Evolutionary conservation across 179 eudicot species (phyloP), one percentile per base, ranked within the genome.

Genomic region (Patellifolia procumbens): DNA sequence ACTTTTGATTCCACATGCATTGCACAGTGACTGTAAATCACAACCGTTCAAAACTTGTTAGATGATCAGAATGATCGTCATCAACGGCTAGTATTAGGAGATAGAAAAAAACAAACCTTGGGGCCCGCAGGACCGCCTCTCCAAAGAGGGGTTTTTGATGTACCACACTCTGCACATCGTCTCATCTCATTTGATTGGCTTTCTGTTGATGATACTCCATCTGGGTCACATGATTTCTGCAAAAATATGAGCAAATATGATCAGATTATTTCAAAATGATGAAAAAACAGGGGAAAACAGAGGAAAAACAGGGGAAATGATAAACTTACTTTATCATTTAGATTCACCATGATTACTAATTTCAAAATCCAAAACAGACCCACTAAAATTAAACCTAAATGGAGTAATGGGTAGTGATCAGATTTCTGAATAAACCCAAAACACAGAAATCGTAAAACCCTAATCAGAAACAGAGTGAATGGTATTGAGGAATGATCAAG

Each of bases 91-190:
- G n/a, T 43, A 67, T 59, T 42, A 74, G 68, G 76, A 77, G 79
- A 77, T 70, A 32, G 16, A 2, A 24, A 24, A 56, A 52, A 35
- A 28, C 32, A 4, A 68, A 95, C 99, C 99, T 95, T 95, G 31
- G 99, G 99, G 9, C 97, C 99, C 42, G 92, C 92, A 1, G 99
- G 97, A 13, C 99, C 99, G 24, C 97, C 89, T 70, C 99, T 74
- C 99, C 97, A 95, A 2, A 95, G 93, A 58, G 99, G 99, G 63
- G 97, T 95, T 72, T 90, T 95, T 2, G 99, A 82, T 37, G 99
- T 95, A 1, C 97, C 97, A 73, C 99, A 95, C 87, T 95, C 95
- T 39, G 85, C 88, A 81, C 99, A 95, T 67, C 87, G 80, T 74
- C 83, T 86, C 10, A 78, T 60, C 68, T 81, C 84, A 73, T 46